Evolutionary conservation across 2,329 filamentous ascomycete genomes (phyloP).

Genomic region (Aspergillus sp.): DNA sequence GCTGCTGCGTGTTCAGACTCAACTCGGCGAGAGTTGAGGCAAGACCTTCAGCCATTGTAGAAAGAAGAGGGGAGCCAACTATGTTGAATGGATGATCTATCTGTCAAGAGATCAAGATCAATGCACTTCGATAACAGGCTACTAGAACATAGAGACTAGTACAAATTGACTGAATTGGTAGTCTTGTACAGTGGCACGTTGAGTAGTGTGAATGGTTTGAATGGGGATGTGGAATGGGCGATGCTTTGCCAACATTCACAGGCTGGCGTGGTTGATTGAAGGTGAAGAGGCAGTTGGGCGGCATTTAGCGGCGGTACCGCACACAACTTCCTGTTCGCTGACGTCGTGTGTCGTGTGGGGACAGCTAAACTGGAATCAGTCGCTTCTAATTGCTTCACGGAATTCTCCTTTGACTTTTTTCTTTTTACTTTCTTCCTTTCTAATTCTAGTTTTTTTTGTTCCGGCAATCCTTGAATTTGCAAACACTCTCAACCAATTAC

Average conservation of each 20-base stretch:
- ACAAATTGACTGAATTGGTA: neutral
- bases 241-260: slow-evolving; percentile 5
- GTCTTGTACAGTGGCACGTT: neutral
- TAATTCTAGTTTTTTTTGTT: neutral
- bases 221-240: neutral
- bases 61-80: neutral
- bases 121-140: neutral
- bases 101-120: neutral
- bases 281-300: slow-evolving; percentile 15
- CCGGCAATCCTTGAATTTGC: neutral
- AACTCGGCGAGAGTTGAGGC: slow-evolving; percentile 29
- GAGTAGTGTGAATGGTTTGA: neutral
- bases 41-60: slow-evolving; percentile 26
- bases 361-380: neutral
- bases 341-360: slow-evolving; percentile 29
- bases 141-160: neutral
- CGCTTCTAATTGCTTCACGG: neutral
- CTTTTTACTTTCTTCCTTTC: neutral
- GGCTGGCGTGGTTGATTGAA: slow-evolving; percentile 1
- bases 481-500: neutral
- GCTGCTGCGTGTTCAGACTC: slow-evolving; percentile 22
- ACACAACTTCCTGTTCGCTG: slow-evolving; percentile 18
- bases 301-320: slow-evolving; percentile 22
- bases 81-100: neutral
- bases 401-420: neutral